These are phyloP conservation scores for Flaveria ramosissima DNA, from an alignment of 129 eudicot genomes.

Conservation along the genomic window DNA sequence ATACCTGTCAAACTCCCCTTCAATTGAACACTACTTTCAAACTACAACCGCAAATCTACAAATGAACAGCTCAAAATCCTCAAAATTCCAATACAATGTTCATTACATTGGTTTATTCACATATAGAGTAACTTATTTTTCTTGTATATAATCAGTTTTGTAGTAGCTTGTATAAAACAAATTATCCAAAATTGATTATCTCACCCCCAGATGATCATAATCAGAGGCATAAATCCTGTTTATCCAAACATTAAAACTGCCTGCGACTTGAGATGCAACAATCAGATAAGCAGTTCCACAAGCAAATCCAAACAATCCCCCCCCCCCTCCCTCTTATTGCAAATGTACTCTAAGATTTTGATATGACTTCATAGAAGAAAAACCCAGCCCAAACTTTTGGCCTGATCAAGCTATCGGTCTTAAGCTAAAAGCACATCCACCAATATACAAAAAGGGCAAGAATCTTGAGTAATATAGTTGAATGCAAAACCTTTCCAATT, in stretches of 20 bases:
- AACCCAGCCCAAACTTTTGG: background rate
- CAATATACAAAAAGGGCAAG: background rate
- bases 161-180: background rate
- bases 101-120: no score
- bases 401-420: background rate
- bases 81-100: no score
- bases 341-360: background rate
- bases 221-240: background rate
- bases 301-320: background rate
- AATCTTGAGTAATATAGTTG: background rate
- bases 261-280: no score
- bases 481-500: constrained; percentile 54
- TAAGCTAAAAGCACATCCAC: background rate
- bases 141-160: background rate
- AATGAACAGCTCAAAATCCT: no score
- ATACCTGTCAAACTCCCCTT: no score
- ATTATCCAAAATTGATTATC: background rate
- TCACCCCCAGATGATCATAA: constrained; percentile 4
- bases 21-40: no score
- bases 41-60: no score
- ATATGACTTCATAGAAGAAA: background rate
- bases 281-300: background rate
- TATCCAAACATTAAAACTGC: background rate
- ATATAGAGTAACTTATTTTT: background rate
- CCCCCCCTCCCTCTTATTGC: background rate